Evolutionary conservation across 371 early-diverging fungal genomes (phyloP).

Genomic region (Zychaea mexicana): DNA sequence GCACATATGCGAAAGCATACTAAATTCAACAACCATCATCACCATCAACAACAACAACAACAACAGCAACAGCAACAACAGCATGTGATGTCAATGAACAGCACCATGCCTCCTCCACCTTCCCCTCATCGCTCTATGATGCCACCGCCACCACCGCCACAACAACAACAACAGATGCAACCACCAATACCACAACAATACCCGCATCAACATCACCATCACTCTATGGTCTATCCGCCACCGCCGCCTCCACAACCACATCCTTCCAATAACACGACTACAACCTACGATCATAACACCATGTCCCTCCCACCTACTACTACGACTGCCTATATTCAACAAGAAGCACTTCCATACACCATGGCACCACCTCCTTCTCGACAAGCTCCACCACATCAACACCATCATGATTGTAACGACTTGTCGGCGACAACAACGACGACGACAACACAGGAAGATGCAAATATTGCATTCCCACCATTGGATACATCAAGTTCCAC

Average conservation of each 20-base stretch:
- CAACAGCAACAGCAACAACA: slow-evolving; percentile 12
- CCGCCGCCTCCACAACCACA: too few species aligned
- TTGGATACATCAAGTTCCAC: slow-evolving; percentile 16
- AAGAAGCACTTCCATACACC: not conserved
- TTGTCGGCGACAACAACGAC: not conserved
- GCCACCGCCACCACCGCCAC: not conserved
- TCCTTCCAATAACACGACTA: too few species aligned
- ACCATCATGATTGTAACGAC: not conserved
- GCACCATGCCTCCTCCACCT: slow-evolving; percentile 6
- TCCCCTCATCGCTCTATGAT: not conserved
- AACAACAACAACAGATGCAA: not conserved
- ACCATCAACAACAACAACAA: slow-evolving; percentile 14
- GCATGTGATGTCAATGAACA: slow-evolving; percentile 1
- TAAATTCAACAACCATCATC: slow-evolving; percentile 16
- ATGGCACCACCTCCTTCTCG: not conserved
- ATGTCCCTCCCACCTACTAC: slow-evolving; percentile 3
- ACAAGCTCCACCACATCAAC: not conserved
- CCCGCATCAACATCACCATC: not conserved
- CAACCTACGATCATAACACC: slow-evolving; percentile 2
- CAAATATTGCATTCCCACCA: slow-evolving; percentile 15
- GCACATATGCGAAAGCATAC: slow-evolving; percentile 21
- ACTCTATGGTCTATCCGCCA: not conserved
- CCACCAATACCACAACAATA: not conserved
- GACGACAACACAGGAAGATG: not conserved
- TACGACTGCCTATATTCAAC: slow-evolving; percentile 2